These are phyloP conservation scores for Abrus pulchellus DNA, from an alignment of 306 rosid species.

Conservation along the genomic window DNA sequence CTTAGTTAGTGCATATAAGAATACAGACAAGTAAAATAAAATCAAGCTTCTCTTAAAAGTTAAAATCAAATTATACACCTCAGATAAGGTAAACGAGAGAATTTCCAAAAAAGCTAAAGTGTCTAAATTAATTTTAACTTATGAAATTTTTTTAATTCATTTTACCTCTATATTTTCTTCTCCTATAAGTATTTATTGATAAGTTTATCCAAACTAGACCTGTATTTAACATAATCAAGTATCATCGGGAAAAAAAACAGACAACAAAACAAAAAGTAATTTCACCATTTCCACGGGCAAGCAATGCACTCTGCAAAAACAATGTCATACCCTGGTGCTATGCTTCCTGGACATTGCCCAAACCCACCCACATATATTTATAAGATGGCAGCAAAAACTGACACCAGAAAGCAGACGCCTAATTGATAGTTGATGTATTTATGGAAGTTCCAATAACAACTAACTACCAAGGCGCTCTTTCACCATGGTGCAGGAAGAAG, in stretches of 20 bases:
- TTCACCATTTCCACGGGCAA: not conserved
- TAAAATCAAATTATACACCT: too few species aligned
- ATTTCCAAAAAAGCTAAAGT: too few species aligned
- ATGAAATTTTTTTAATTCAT: too few species aligned
- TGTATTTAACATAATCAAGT: not conserved
- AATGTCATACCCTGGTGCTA: not conserved
- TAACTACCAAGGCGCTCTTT: not conserved
- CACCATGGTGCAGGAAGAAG: not conserved
- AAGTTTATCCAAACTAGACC: too few species aligned
- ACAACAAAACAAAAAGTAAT: not conserved
- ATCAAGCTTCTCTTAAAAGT: too few species aligned
- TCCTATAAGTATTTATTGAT: too few species aligned
- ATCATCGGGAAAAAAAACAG: not conserved
- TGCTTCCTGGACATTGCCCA: not conserved
- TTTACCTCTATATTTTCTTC: too few species aligned
- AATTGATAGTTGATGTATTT: not conserved
- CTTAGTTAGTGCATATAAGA: too few species aligned
- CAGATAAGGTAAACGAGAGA: too few species aligned
- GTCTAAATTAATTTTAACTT: too few species aligned
- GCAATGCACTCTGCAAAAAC: slow-evolving; percentile 15
- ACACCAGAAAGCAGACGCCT: slow-evolving; percentile 1
- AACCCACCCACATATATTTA: not conserved
- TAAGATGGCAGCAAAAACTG: not conserved
- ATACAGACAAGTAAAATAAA: too few species aligned
- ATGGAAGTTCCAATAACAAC: not conserved